Percentiles rank a stretch among this genome's conserved stretches.
phyloP scores from a whole-genome alignment of 352 stramenopile species.

The Globisporangium megalacanthum region DNA sequence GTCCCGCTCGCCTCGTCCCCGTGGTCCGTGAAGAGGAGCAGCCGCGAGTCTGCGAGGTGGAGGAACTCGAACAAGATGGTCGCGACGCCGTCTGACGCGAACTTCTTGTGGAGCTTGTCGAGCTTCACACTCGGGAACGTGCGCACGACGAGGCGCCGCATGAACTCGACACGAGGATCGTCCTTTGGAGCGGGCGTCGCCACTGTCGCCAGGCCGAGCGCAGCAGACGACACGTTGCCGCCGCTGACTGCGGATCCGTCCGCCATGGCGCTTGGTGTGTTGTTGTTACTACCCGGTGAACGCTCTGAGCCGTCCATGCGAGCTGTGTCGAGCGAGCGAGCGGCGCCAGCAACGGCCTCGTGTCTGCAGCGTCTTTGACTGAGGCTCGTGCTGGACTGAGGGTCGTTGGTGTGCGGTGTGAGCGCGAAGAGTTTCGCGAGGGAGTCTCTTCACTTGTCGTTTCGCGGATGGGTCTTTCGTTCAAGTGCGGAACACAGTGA shows the following conservation, averaged over 20 bases:
- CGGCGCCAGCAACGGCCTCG: too few species aligned
- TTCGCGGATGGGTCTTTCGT: too few species aligned
- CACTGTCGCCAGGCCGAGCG: neutral
- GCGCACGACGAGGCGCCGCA: slow-evolving; percentile 50
- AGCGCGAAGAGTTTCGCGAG: too few species aligned
- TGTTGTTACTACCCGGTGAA: slow-evolving; percentile 2
- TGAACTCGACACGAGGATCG: slow-evolving; percentile 59
- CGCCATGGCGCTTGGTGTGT: neutral
- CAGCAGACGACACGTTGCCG: neutral
- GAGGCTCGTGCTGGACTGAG: too few species aligned
- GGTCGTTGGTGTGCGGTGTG: too few species aligned
- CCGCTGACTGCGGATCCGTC: neutral
- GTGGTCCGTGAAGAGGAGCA: slow-evolving; percentile 72
- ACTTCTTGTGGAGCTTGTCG: slow-evolving; percentile 49
- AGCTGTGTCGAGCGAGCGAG: too few species aligned
- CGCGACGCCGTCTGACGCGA: slow-evolving; percentile 58
- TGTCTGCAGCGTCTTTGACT: too few species aligned
- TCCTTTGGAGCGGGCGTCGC: slow-evolving; percentile 29
- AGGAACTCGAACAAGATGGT: slow-evolving; percentile 68
- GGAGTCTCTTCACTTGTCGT: too few species aligned
- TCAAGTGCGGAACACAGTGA: too few species aligned
- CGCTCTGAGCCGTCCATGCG: neutral
- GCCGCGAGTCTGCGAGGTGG: slow-evolving; percentile 45
- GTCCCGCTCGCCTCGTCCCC: slow-evolving; percentile 42
- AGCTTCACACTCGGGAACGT: slow-evolving; percentile 62